These are phyloP conservation scores for Fusarium luffae DNA, from an alignment of 2,329 filamentous ascomycete genomes.

Conservation along the genomic window DNA sequence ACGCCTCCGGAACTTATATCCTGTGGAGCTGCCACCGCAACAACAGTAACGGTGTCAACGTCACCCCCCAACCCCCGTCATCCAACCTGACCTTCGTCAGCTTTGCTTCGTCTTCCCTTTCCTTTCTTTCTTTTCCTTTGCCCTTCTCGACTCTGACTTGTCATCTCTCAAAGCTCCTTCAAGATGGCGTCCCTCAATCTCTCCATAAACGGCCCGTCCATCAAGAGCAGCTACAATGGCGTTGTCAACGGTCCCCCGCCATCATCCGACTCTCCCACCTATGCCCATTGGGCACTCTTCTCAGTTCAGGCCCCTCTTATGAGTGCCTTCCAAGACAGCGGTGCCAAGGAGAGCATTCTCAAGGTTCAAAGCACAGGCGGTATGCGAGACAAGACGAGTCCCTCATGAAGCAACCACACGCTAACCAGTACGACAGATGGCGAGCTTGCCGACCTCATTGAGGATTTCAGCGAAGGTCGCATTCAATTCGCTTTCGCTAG, in stretches of 20 bases:
- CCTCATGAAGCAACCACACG: not conserved
- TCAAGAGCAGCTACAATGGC: conserved; percentile 80
- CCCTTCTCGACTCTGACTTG: conserved; percentile 25
- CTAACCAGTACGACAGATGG: conserved; percentile 71
- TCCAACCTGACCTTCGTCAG: conserved; percentile 37
- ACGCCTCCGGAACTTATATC: conserved; percentile 32
- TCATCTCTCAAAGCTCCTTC: conserved; percentile 27
- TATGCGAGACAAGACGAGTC: conserved; percentile 52
- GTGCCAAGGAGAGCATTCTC: conserved; percentile 89
- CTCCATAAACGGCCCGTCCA: conserved; percentile 82
- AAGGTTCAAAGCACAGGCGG: conserved; percentile 94
- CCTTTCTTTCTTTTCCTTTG: not conserved
- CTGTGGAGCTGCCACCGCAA: conserved; percentile 46
- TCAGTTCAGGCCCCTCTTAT: conserved; percentile 91
- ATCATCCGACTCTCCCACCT: conserved; percentile 77
- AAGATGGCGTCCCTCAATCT: conserved; percentile 83
- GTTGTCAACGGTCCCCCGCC: conserved; percentile 65
- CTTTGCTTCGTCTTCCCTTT: conserved; percentile 36
- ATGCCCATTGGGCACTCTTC: conserved; percentile 93
- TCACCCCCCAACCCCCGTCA: conserved; percentile 42
- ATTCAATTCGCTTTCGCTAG: conserved; percentile 98
- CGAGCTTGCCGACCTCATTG: conserved; percentile 87
- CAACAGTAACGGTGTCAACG: conserved; percentile 47
- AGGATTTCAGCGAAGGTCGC: conserved; percentile 96
- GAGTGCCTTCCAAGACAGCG: conserved; percentile 90